Percentiles rank a stretch among this genome's conserved stretches.
Conservation (phyloP, 257 asterid species). For the Coffea canephora region DNA sequence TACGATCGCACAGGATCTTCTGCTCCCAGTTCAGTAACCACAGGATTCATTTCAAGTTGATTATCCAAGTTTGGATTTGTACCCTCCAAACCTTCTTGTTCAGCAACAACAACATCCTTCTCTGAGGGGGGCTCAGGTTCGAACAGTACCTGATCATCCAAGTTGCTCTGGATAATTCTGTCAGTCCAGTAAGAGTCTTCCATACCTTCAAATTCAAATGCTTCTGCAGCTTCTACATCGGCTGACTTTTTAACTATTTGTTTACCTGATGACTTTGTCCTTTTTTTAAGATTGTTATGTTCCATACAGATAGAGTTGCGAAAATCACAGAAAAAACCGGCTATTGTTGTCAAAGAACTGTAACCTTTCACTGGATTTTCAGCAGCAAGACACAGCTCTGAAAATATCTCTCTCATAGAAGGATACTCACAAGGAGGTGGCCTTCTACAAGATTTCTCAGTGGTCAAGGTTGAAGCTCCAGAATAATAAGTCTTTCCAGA, state of each 20-base stretch:
- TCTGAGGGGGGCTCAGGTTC: conserved; percentile 23
- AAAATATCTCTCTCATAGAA: conserved; percentile 46
- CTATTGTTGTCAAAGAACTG: conserved; percentile 24
- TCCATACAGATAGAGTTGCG: conserved; percentile 42
- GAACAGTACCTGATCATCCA: conserved; percentile 36
- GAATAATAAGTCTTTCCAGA: too few relatives aligned
- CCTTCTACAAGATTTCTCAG: too few relatives aligned
- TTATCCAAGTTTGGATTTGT: conserved; percentile 20
- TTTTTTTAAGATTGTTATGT: conserved; percentile 8
- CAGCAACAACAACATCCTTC: conserved; percentile 17
- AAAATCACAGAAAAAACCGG: conserved; percentile 43
- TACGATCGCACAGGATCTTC: conserved; percentile 11
- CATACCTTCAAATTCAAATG: conserved; percentile 32
- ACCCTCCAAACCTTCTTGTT: conserved; percentile 21
- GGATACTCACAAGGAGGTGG: conserved; percentile 20
- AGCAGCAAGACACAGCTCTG: conserved; percentile 50
- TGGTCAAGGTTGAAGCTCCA: too few relatives aligned
- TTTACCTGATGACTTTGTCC: conserved; percentile 18
- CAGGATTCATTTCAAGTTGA: conserved; percentile 9
- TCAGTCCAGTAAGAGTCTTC: conserved; percentile 71
- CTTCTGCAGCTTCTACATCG: conserved; percentile 24
- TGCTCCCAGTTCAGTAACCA: conserved; percentile 18
- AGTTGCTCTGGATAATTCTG: conserved; percentile 40
- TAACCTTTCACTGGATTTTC: conserved; percentile 45
- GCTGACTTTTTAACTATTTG: conserved; percentile 15